Conservation (phyloP, 768 basidiomycete species). For the Lactarius sp. region DNA sequence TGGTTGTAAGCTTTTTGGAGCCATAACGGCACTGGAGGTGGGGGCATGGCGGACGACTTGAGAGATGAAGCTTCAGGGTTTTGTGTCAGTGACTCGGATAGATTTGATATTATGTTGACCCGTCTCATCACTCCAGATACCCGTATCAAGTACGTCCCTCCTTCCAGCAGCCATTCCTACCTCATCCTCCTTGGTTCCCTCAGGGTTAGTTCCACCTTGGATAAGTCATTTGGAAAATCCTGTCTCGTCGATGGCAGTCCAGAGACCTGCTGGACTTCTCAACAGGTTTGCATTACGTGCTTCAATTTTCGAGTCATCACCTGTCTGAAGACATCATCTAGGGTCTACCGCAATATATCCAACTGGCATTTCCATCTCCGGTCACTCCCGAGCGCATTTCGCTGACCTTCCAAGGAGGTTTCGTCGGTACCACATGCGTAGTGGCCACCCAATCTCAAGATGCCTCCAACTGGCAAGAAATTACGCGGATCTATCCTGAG, state of each 20-base stretch:
- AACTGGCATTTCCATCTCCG: slow-evolving; percentile 50
- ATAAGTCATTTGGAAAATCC: slow-evolving; percentile 30
- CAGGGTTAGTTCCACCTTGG: slow-evolving; percentile 34
- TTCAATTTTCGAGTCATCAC: neutral
- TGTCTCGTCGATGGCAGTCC: slow-evolving; percentile 31
- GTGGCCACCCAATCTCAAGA: slow-evolving; percentile 37
- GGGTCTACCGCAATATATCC: slow-evolving; percentile 76
- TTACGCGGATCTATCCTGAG: slow-evolving; percentile 65
- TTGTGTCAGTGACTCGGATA: too few species aligned
- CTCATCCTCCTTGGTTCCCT: neutral
- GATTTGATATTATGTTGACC: slow-evolving; percentile 8
- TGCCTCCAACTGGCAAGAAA: slow-evolving; percentile 44
- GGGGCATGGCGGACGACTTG: slow-evolving; percentile 11
- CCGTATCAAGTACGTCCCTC: slow-evolving; percentile 20
- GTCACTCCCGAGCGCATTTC: slow-evolving; percentile 53
- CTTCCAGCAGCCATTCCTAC: neutral
- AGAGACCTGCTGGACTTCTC: slow-evolving; percentile 26
- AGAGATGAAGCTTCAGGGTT: neutral
- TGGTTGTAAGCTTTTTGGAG: slow-evolving; percentile 28
- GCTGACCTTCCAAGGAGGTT: slow-evolving; percentile 82
- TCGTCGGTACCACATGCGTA: slow-evolving; percentile 65
- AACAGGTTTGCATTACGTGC: slow-evolving; percentile 15
- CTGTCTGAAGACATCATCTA: slow-evolving; percentile 29
- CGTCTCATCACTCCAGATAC: slow-evolving; percentile 24
- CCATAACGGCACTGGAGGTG: slow-evolving; percentile 27